Base-by-base conservation (phyloP, 352 stramenopile genomes). In the Phytophthora litchii region DNA sequence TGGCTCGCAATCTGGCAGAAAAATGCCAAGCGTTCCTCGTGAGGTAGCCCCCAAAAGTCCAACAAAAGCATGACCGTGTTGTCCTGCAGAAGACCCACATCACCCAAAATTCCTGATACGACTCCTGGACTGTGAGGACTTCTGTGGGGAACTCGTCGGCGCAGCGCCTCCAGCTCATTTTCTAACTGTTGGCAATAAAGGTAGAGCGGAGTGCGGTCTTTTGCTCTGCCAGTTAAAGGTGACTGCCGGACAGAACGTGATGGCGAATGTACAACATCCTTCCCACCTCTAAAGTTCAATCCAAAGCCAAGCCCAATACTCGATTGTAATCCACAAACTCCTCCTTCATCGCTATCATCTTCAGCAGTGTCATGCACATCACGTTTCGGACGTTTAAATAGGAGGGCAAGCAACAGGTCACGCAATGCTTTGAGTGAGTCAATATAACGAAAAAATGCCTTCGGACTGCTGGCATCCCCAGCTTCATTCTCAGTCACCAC, bases 1-100 rank as follows among this genome's bases (percentile, higher is more conserved):
- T 91, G 81, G 31, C 74, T 89, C 21, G 80, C 79, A 49, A 92
- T 72, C 51, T 92, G 83, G 38, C 70, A 85, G 40, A 92, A 79
- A 43, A 93, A 89, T 27, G 61, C 74, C 9, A 90, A 64, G 0
- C 80, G 76, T 54, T 93, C 79, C 14, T 61, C 62, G 43, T 67
- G 69, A 6, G 81, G 76, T 1, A 93, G 59, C 13, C 78, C 69
- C 80, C 78, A 91, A 64, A 88, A 90, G 46, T 88, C 70, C 11
- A 90, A 62, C 9, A 92, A 53, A 19, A 90, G 63, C 45, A 73
- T 57, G n/a, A 89, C 62, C 0, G 83, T 91, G 14, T 71, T 64
- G 41, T 89, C 76, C 21, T 85, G 64, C 6, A 92, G 23, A 9
- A 91, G 53, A 0, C 80, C 83, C 0, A 78, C 46, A 42, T 88